phyloP scores from a whole-genome alignment of 495 filamentous ascomycete species.

The Trichoderma gamsii region DNA sequence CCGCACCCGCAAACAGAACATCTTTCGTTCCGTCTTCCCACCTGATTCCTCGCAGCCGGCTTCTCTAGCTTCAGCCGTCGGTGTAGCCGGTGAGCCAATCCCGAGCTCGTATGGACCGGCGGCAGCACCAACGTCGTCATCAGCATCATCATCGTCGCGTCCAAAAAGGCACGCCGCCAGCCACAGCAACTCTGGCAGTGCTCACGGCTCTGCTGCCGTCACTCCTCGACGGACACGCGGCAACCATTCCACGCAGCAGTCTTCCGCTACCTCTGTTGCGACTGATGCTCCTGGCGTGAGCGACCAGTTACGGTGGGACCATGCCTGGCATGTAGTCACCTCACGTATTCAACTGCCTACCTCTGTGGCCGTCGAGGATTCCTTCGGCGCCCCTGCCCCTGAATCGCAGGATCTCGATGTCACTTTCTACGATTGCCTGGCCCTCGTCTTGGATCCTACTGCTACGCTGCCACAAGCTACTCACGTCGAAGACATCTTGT shows the following conservation, averaged over 20 bases:
- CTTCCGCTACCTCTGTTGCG: neutral
- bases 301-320: slow-evolving; percentile 59
- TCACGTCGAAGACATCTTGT: slow-evolving; percentile 43
- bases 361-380: slow-evolving; percentile 37
- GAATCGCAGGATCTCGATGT: slow-evolving; percentile 36
- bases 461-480: slow-evolving; percentile 35
- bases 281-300: slow-evolving; percentile 16
- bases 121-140: slow-evolving; percentile 18
- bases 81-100: slow-evolving; percentile 33
- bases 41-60: slow-evolving; percentile 39
- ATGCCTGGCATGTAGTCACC: slow-evolving; percentile 64
- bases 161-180: neutral
- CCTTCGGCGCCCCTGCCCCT: slow-evolving; percentile 36
- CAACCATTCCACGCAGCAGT: neutral
- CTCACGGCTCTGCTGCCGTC: neutral
- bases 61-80: slow-evolving; percentile 29
- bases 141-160: slow-evolving; percentile 15
- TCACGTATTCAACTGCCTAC: slow-evolving; percentile 53
- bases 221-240: slow-evolving; percentile 8
- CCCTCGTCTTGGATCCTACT: slow-evolving; percentile 35
- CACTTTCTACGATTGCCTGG: slow-evolving; percentile 40
- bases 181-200: neutral
- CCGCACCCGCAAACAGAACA: slow-evolving; percentile 35
- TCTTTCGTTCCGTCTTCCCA: slow-evolving; percentile 50
- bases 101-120: slow-evolving; percentile 25